phyloP scores from a whole-genome alignment of 2,329 filamentous ascomycete genomes.

The Periconia digitata region DNA sequence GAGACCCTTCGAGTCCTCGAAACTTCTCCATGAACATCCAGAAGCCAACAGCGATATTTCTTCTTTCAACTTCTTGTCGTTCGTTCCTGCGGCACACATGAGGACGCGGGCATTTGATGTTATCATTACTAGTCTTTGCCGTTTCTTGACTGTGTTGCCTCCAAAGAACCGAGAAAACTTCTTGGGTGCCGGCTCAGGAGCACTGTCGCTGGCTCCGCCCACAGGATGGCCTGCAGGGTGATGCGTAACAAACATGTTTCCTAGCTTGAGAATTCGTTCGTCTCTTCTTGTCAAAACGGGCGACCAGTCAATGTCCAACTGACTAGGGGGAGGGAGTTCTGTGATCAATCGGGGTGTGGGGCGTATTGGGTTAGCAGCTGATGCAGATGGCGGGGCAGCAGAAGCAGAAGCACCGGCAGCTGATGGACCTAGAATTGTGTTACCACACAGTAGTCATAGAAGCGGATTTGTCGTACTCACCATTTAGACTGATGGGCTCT shows the following conservation, averaged over 20 bases:
- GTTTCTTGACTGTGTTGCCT: constrained; percentile 86
- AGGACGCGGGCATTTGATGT: constrained; percentile 90
- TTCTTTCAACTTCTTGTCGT: constrained; percentile 92
- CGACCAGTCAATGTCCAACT: constrained; percentile 98
- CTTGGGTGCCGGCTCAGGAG: constrained; percentile 65
- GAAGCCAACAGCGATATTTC: constrained; percentile 81
- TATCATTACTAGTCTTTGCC: constrained; percentile 90
- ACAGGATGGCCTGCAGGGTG: constrained; percentile 75
- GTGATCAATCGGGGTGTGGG: constrained; percentile 78
- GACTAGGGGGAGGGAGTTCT: constrained; percentile 92
- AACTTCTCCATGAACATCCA: constrained; percentile 77
- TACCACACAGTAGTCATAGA: constrained; percentile 11
- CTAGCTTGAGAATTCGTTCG: constrained; percentile 91
- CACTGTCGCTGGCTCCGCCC: constrained; percentile 64
- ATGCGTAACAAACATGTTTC: constrained; percentile 83
- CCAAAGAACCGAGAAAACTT: constrained; percentile 95
- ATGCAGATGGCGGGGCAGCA: constrained; percentile 11
- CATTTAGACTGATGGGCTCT: constrained; percentile 61
- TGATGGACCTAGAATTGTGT: constrained; percentile 30
- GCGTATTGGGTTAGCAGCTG: constrained; percentile 42
- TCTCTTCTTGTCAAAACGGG: constrained; percentile 88
- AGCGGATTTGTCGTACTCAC: constrained; percentile 29
- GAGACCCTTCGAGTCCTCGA: constrained; percentile 83
- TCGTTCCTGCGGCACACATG: constrained; percentile 85
- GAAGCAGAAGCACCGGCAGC: too few relatives aligned